Base-by-base conservation (phyloP, 768 basidiomycete genomes). In the Sporobolomyces roseus region DNA sequence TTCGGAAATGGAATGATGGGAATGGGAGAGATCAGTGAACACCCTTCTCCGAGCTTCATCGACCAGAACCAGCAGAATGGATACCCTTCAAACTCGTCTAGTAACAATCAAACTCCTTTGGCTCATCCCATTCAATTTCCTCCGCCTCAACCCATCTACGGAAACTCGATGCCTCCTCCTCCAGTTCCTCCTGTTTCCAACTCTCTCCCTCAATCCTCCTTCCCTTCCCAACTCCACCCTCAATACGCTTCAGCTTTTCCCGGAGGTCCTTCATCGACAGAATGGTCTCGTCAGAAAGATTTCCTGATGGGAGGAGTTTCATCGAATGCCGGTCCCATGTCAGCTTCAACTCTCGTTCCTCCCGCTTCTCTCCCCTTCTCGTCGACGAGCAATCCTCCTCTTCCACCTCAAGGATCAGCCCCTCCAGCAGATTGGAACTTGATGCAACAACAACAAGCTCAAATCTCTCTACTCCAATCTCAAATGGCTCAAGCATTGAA, bases 401-500 rank as follows among this genome's bases (percentile, higher is more conserved):
- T 32, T 1, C 58, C 45, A 5, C 45, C 45, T 13, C 58, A 46
- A 16, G n/a, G 7, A 8, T 23, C 43, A 23, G 45, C 35, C 29
- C n/a, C 58, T 8, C 58, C 58, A 5, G 58, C 58, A 7, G 58
- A 60, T 29, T 60, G 58, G 58, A 46, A 30, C 30, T 23, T 58
- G 25, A 49, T 41, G 43, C 63, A 65, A 35, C 54, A 56, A 52
- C 67, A 69, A 50, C 68, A 69, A 48, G 43, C 46, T 38, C 71
- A 72, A 61, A 71, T 74, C 60, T 54, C 65, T 49, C 21, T 66
- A 12, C 60, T 75, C 5, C 73, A 75, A 56, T 48, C 30, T 16
- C 75, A 75, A 60, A 72, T 75, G 73, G 55, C 67, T 17, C 66
- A 70, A 55, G 60, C 71, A 17, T 36, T 73, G 16, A 29, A 43